Evolutionary conservation across 2,329 filamentous ascomycete species (phyloP).

Genomic region (Leptographium radiaticola): DNA sequence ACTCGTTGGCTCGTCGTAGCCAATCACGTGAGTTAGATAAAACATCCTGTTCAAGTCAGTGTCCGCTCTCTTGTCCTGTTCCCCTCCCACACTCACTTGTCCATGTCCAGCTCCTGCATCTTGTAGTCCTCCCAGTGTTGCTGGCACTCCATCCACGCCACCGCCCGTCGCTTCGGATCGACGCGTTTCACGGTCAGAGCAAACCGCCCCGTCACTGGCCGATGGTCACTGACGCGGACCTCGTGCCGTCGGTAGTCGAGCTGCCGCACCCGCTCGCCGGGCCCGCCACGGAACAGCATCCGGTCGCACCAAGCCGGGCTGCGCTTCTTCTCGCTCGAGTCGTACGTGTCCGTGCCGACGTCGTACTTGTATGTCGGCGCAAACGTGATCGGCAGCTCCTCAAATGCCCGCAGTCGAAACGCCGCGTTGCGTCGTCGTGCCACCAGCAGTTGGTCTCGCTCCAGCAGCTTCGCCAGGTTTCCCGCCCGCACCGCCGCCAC

Average conservation of each 20-base stretch:
- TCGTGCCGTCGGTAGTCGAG: slow-evolving; percentile 82
- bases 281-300: slow-evolving; percentile 62
- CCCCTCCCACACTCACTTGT: slow-evolving; percentile 51
- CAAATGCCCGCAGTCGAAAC: slow-evolving; percentile 78
- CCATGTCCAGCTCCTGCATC: slow-evolving; percentile 52
- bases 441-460: slow-evolving; percentile 84
- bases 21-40: slow-evolving; percentile 38
- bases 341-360: slow-evolving; percentile 86
- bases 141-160: slow-evolving; percentile 60
- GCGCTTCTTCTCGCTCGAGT: slow-evolving; percentile 86
- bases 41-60: slow-evolving; percentile 24
- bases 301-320: slow-evolving; percentile 96
- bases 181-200: slow-evolving; percentile 76
- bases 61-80: not conserved
- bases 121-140: slow-evolving; percentile 62
- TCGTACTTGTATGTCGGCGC: slow-evolving; percentile 98
- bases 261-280: slow-evolving; percentile 62
- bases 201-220: slow-evolving; percentile 80
- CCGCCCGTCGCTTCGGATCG: slow-evolving; percentile 48
- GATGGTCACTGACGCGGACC: slow-evolving; percentile 79
- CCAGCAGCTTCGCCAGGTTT: slow-evolving; percentile 75
- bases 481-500: slow-evolving; percentile 70
- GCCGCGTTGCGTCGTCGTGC: slow-evolving; percentile 80
- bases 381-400: slow-evolving; percentile 83
- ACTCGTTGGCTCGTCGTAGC: slow-evolving; percentile 40